phyloP scores from a whole-genome alignment of 441 rosid species.

The Hura crepitans region DNA sequence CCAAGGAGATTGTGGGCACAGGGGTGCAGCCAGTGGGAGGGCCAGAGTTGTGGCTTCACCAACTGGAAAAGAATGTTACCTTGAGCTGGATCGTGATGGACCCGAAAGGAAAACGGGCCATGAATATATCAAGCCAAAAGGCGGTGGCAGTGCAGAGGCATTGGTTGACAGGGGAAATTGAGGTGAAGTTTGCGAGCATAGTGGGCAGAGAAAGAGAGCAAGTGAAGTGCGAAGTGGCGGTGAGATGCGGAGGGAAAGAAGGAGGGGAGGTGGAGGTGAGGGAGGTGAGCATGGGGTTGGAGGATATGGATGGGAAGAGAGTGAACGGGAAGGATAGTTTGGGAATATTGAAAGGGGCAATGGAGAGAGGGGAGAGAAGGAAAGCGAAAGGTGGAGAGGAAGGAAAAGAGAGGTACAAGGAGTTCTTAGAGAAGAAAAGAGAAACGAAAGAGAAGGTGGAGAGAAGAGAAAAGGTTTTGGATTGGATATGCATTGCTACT shows the following conservation, averaged over 20 bases:
- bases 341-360: conserved; percentile 44
- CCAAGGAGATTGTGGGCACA: no score
- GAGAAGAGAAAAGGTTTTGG: conserved; percentile 41
- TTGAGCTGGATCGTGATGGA: conserved; percentile 21
- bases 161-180: conserved; percentile 67
- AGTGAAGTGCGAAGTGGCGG: conserved; percentile 49
- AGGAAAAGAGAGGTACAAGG: conserved; percentile 39
- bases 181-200: conserved; percentile 43
- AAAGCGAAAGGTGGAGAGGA: conserved; percentile 22
- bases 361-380: conserved; percentile 43
- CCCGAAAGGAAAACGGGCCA: conserved; percentile 45
- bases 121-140: conserved; percentile 49
- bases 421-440: conserved; percentile 36
- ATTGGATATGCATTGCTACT: conserved; percentile 35
- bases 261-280: conserved; percentile 65
- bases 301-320: conserved; percentile 68
- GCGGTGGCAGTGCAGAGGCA: conserved; percentile 56
- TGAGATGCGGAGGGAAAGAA: conserved; percentile 54
- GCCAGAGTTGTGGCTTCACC: conserved; percentile 13
- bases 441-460: conserved; percentile 28
- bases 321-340: conserved; percentile 62
- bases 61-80: not conserved
- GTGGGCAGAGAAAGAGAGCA: conserved; percentile 36
- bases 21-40: no score
- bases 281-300: conserved; percentile 61